Evolutionary conservation across 768 basidiomycete genomes (phyloP).

Genomic region (Suillus alpinus): DNA sequence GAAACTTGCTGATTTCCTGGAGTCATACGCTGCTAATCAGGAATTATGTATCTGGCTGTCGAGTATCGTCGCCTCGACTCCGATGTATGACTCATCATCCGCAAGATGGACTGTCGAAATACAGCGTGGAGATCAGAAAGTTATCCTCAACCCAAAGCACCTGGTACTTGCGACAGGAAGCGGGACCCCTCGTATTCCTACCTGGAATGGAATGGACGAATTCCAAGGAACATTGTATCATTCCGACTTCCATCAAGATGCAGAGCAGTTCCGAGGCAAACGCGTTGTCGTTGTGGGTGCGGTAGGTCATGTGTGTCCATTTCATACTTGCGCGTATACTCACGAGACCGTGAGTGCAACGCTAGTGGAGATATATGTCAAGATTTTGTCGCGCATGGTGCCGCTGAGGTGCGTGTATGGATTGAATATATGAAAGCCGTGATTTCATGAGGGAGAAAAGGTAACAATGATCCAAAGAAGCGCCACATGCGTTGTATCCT

Average conservation of each 20-base stretch:
- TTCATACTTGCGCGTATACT: background rate
- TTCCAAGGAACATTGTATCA: constrained; percentile 53
- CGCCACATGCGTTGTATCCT: background rate
- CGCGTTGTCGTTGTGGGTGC: constrained; percentile 56
- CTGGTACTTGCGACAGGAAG: background rate
- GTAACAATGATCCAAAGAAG: background rate
- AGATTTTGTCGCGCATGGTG: background rate
- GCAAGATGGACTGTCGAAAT: background rate
- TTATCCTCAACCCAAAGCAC: background rate
- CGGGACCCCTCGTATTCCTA: background rate
- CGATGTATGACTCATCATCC: constrained; percentile 1
- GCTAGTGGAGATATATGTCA: background rate
- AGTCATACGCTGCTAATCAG: constrained; percentile 49
- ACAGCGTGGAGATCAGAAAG: background rate
- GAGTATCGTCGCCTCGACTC: constrained; percentile 30
- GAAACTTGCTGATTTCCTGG: constrained; percentile 57
- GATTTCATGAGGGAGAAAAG: background rate
- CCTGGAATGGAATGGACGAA: constrained; percentile 31
- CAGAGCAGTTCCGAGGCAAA: constrained; percentile 48
- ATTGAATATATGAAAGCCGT: background rate
- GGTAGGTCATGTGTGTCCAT: background rate
- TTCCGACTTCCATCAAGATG: constrained; percentile 44
- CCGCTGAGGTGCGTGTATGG: background rate
- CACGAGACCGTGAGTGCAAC: background rate
- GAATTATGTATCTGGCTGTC: constrained; percentile 60